These are phyloP conservation scores for Polychaeton citri DNA, from an alignment of 2,329 filamentous ascomycete species.

Conservation along the genomic window DNA sequence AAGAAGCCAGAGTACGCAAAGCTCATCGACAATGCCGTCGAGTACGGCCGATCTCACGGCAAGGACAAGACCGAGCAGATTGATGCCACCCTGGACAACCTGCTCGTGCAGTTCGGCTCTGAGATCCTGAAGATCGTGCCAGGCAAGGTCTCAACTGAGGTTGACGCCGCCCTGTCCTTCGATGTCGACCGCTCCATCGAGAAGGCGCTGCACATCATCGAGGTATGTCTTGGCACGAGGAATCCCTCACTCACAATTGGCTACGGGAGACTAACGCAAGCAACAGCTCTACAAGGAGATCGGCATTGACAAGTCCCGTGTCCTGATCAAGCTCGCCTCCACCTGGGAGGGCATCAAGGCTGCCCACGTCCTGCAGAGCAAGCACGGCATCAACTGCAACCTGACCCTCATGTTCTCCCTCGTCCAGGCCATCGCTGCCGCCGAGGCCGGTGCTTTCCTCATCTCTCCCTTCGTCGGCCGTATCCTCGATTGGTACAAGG, in stretches of 20 bases:
- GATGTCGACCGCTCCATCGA: conserved; percentile 81
- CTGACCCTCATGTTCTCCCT: conserved; percentile 97
- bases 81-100: conserved; percentile 78
- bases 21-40: conserved; percentile 75
- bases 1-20: conserved; percentile 96
- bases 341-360: conserved; percentile 99
- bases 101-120: conserved; percentile 95
- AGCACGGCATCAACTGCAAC: conserved; percentile 97
- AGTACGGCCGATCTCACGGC: conserved; percentile 67
- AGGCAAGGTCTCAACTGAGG: conserved; percentile 97
- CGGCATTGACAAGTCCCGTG: conserved; percentile 82
- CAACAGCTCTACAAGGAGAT: conserved; percentile 87
- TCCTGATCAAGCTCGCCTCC: conserved; percentile 97
- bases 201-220: conserved; percentile 94
- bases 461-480: conserved; percentile 99
- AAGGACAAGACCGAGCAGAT: conserved; percentile 64
- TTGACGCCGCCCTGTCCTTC: conserved; percentile 92
- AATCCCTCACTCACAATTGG: no score
- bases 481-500: conserved; percentile 99
- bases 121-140: conserved; percentile 95
- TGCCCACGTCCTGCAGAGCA: conserved; percentile 85
- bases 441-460: conserved; percentile 89
- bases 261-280: no score
- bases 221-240: conserved; percentile 44
- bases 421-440: conserved; percentile 86